Evolutionary conservation across 2,329 filamentous ascomycete genomes (phyloP), one percentile per base, ranked within the genome.

Genomic region (Sporothrix euskadiensis): DNA sequence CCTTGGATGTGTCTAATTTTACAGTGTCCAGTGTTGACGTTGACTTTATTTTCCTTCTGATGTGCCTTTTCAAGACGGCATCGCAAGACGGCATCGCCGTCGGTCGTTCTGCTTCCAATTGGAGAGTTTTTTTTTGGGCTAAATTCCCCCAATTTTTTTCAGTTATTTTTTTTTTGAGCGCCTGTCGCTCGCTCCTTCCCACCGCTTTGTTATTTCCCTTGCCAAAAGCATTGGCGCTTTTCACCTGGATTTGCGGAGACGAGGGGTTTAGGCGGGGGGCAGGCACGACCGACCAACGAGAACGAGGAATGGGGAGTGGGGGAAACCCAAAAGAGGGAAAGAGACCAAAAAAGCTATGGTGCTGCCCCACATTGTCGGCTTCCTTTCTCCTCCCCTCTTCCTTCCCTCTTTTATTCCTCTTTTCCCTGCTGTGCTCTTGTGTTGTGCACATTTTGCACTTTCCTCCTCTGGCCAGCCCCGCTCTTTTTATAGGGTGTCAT

Each of bases 231-330:
- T 41, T 41, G 61, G 39, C 39, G 39, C 39, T 65, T 47, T 39
- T n/a, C n/a, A 71, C 54, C 35, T 44, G 14, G 30, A 19, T 52
- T 72, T 72, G 73, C 65, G 73, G 73, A 74, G 73, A 72, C 59
- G 69, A 71, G 69, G 69, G 73, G 72, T 49, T 56, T 73, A n/a
- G 12, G 12, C 32, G 61, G 61, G 73, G 41, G 73, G 61, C 30
- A 32, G 41, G 39, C 19, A 49, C 26, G 26, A 14, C 7, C n/a
- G 26, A 22, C n/a, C n/a, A 47, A 5, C 26, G 9, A 65, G 39
- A 44, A 44, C 19, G 32, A 65, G 39, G 14, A 41, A 2, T 44
- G 19, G 16, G 49, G 49, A 69, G 44, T 69, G 54, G 63, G 69
- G 69, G 69, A 49, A 71, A 54, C 44, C 16, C 32, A 41, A 44